phyloP scores from a whole-genome alignment of 495 filamentous ascomycete species.

The Talaromyces thailandensis region DNA sequence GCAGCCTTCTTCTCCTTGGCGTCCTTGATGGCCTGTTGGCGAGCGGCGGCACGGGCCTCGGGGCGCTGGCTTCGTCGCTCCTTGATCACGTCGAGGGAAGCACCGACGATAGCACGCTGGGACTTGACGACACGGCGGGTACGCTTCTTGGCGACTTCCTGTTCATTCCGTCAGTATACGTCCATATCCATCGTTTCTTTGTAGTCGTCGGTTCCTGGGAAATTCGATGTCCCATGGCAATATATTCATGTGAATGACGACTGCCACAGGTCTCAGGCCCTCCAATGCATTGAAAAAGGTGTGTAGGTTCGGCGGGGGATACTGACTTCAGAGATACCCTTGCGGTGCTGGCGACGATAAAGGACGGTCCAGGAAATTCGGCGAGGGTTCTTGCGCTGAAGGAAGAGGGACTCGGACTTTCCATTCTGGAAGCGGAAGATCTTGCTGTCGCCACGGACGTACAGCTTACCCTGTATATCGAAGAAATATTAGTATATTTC shows the following conservation, averaged over 20 bases:
- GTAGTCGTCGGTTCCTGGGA: background rate
- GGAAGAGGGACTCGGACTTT: conserved; percentile 99
- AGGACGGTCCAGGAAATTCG: conserved; percentile 98
- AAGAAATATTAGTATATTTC: conserved; percentile 12
- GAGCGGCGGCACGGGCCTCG: conserved; percentile 89
- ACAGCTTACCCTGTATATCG: conserved; percentile 82
- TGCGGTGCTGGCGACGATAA: conserved; percentile 96
- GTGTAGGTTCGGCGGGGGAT: conserved; percentile 8
- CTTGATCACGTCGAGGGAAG: conserved; percentile 98
- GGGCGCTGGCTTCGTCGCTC: conserved; percentile 89
- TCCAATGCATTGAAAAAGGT: no score
- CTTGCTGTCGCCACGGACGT: conserved; percentile 98
- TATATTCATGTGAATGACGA: background rate
- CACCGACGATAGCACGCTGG: conserved; percentile 98
- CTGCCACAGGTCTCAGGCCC: background rate
- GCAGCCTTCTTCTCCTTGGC: conserved; percentile 95
- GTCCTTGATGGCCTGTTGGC: conserved; percentile 83
- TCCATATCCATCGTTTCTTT: background rate
- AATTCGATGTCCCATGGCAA: background rate
- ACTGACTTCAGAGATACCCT: conserved; percentile 99
- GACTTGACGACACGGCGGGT: conserved; percentile 96
- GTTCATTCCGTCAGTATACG: conserved; percentile 32
- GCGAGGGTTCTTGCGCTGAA: conserved; percentile 99
- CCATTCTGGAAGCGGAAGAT: conserved; percentile 99
- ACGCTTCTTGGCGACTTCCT: conserved; percentile 99